phyloP scores from a whole-genome alignment of 2,329 filamentous ascomycete species.

The Trichocomaceae sp. region DNA sequence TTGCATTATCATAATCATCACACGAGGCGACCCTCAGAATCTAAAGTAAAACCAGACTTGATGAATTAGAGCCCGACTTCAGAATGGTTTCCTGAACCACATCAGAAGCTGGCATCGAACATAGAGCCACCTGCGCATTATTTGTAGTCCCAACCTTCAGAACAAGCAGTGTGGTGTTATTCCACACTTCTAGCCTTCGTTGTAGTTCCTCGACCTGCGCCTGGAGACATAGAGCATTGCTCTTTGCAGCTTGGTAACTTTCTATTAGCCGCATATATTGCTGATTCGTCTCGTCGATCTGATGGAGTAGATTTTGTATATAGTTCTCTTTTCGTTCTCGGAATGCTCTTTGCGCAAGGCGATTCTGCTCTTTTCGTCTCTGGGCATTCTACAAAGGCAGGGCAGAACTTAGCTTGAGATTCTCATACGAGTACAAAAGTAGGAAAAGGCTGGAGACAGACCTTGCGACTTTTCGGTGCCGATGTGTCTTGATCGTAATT shows the following conservation, averaged over 20 bases:
- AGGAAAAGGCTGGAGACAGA: neutral
- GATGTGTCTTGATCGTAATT: neutral
- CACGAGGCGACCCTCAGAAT: too few species aligned
- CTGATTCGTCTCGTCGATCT: conserved; percentile 1
- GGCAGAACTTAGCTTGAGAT: neutral
- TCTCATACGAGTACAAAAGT: neutral
- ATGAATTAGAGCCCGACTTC: neutral
- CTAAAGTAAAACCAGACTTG: conserved; percentile 3
- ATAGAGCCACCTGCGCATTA: neutral
- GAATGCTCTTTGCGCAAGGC: neutral
- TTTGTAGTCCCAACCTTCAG: neutral
- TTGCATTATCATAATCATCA: too few species aligned
- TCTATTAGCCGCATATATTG: neutral
- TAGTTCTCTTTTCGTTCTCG: conserved; percentile 4
- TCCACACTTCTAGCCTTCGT: too few species aligned
- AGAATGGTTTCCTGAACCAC: neutral
- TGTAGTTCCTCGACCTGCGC: too few species aligned
- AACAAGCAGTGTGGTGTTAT: too few species aligned
- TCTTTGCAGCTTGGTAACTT: neutral
- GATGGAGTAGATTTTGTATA: neutral
- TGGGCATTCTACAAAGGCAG: neutral
- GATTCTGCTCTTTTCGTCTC: conserved; percentile 2
- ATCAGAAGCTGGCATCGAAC: neutral
- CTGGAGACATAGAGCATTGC: neutral
- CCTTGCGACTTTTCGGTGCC: neutral